Evolutionary conservation across 116 monocot species (phyloP).

Genomic region (Cymodocea nodosa): DNA sequence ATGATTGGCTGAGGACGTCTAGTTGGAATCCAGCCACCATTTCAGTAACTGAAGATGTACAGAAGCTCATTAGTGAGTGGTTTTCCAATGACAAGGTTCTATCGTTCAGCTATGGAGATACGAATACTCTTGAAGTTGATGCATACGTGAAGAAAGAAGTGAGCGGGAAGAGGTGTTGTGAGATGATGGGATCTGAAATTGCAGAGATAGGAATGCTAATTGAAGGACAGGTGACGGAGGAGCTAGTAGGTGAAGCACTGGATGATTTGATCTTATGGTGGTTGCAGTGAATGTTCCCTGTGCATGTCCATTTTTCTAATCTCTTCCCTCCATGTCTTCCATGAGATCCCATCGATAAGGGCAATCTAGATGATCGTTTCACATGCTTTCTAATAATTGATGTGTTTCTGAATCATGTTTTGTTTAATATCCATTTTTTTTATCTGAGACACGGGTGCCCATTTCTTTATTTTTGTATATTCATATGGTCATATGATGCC

Average conservation of each 20-base stretch:
- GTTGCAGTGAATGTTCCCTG: constrained; percentile 1
- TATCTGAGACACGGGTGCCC: too few relatives aligned
- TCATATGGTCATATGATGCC: too few relatives aligned
- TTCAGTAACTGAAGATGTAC: constrained; percentile 10
- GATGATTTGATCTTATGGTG: constrained; percentile 9
- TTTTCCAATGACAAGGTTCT: background rate
- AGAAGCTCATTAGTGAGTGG: constrained; percentile 10
- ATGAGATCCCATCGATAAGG: too few relatives aligned
- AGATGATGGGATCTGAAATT: constrained; percentile 31
- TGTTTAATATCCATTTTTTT: too few relatives aligned
- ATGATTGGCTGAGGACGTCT: background rate
- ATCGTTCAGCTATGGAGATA: background rate
- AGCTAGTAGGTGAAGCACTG: constrained; percentile 40
- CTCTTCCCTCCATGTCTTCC: background rate
- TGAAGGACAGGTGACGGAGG: constrained; percentile 30
- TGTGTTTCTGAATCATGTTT: too few relatives aligned
- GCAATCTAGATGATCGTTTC: too few relatives aligned
- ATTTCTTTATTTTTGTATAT: too few relatives aligned
- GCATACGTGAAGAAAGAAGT: constrained; percentile 36
- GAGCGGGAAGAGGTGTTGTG: constrained; percentile 22
- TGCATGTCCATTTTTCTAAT: background rate
- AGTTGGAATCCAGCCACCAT: background rate
- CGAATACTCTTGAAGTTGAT: constrained; percentile 19
- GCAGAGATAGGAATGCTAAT: constrained; percentile 34
- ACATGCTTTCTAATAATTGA: too few relatives aligned